Base-by-base conservation (phyloP, 805 yeast species). In the Yueomyces sp. region DNA sequence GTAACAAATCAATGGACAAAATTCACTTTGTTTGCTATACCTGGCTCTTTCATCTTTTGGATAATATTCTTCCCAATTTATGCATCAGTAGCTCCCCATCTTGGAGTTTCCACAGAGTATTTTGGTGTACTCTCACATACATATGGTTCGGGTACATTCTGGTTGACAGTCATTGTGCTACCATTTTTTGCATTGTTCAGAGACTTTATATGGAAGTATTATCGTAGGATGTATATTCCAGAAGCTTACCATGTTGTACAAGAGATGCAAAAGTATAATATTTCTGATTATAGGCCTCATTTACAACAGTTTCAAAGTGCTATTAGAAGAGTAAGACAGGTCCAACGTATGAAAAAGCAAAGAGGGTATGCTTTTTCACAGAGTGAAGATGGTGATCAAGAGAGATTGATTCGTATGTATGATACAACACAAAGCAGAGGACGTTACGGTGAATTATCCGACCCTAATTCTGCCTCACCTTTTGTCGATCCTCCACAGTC, bases 301-400 rank as follows among this genome's bases (percentile, higher is more conserved):
- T 78, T 88, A 74, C 95, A 87, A 52, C 94, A 88, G 50, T 92
- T 92, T 72, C 98, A 92, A 63, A 87, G 83, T 61, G 96, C 97
- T 4, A 92, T 92, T 45, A 74, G 97, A 57, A 92, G 87, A 59
- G 97, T 92, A 28, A 81, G 99, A 64, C 99, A 94, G 64, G 97
- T 92, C 36, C 95, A 90, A 63, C 76, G 99, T 63, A 90, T 92
- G 85, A 84, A 94, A 60, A 92, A 92, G 57, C 98, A 92, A 65
- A 79, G 97, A 65, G 99, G 99, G 4, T 92, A 85, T 70, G 99
- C 99, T 2, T 92, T 92, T 56, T 87, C 96, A 5, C 97, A 92
- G 63, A 87, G 84, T 40, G 95, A 86, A 49, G 95, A 85, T 59
- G 65, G 66, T 43, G 94, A 94, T 36, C 96, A 88, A 65, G 96